phyloP scores from a whole-genome alignment of 2,329 filamentous ascomycete genomes.

The Nemania abortiva region DNA sequence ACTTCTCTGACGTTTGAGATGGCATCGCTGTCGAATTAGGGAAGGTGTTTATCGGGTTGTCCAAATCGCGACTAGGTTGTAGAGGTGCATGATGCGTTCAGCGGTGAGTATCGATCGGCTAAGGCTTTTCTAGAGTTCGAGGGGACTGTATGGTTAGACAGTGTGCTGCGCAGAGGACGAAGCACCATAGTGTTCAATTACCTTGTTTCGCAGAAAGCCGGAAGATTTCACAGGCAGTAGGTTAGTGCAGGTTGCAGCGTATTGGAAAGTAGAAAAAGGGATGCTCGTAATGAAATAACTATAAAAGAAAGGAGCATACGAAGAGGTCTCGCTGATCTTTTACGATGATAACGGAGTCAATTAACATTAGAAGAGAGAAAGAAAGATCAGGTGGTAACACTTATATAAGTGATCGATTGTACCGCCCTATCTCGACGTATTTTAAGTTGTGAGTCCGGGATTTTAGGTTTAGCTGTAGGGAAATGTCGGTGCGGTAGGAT shows the following conservation, averaged over 20 bases:
- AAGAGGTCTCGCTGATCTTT: constrained; percentile 5
- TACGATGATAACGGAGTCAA: constrained; percentile 13
- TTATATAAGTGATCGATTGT: constrained; percentile 9
- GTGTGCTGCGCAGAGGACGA: not conserved
- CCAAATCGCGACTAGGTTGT: constrained; percentile 11
- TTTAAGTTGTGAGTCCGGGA: not conserved
- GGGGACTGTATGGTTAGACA: constrained; percentile 10
- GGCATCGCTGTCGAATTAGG: constrained; percentile 23
- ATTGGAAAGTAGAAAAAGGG: not conserved
- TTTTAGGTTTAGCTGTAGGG: not conserved
- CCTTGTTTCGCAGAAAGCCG: constrained; percentile 17
- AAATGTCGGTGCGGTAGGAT: no score
- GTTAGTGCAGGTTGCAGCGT: constrained; percentile 7
- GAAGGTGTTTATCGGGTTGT: constrained; percentile 14
- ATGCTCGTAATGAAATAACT: not conserved
- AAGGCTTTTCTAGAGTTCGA: constrained; percentile 17
- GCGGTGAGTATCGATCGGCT: constrained; percentile 14
- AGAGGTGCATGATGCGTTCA: constrained; percentile 15
- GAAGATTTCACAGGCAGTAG: constrained; percentile 3
- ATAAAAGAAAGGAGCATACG: not conserved
- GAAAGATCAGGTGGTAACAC: constrained; percentile 6
- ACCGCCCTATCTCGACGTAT: not conserved
- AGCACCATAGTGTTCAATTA: no score
- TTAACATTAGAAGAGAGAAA: constrained; percentile 8
- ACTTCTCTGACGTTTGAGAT: constrained; percentile 19